Conservation (phyloP, 345 rosid genomes). For the Eucalyptus sideroxylon region DNA sequence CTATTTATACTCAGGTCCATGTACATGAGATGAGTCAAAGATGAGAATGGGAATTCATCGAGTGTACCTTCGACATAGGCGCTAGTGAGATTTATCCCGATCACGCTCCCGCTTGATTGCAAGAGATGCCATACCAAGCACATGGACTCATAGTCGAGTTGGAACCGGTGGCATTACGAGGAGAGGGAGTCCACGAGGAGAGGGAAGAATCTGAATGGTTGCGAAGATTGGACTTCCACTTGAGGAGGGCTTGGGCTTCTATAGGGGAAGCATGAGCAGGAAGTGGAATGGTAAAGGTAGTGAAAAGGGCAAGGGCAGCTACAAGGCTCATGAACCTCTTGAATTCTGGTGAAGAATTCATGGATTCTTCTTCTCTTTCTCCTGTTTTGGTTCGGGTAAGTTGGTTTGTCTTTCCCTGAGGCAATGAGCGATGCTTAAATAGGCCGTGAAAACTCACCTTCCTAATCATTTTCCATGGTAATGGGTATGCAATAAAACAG, state of each 20-base stretch:
- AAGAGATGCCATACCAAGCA: conserved; percentile 11
- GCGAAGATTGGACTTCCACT: conserved; percentile 4
- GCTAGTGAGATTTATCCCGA: background rate
- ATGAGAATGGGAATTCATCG: background rate
- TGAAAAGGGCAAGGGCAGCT: background rate
- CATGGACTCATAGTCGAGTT: background rate
- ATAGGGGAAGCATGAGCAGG: background rate
- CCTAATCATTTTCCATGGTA: background rate
- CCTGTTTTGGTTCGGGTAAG: background rate
- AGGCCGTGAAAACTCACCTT: background rate
- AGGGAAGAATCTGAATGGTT: background rate
- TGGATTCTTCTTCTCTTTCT: background rate
- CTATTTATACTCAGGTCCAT: conserved; percentile 6
- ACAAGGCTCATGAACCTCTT: background rate
- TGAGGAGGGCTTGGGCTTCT: conserved; percentile 2
- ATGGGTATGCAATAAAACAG: background rate
- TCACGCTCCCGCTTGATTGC: background rate
- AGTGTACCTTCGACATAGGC: conserved; percentile 2
- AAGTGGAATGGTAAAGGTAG: background rate
- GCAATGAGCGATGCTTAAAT: background rate
- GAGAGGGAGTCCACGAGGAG: background rate
- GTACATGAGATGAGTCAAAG: background rate
- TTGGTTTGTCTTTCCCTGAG: background rate
- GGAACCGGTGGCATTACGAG: background rate
- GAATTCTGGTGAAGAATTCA: background rate